phyloP scores from a whole-genome alignment of 1,139 yeast genomes.

The Saccharomyces pastorianus region DNA sequence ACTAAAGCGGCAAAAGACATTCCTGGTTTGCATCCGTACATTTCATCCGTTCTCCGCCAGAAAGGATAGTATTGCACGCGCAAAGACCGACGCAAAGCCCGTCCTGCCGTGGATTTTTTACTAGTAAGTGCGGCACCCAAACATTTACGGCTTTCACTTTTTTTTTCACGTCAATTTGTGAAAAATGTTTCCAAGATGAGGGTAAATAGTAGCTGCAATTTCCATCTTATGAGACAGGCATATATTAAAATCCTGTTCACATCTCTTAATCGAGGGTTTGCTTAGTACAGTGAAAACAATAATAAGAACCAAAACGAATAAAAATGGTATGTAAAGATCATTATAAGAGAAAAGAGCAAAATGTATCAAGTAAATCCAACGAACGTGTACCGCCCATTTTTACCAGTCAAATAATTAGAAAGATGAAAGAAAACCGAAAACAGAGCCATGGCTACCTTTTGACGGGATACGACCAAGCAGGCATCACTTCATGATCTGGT shows the following conservation, averaged over 20 bases:
- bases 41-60: not conserved
- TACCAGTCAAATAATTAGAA: not conserved
- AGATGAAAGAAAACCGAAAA: not conserved
- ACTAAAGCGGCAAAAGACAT: not conserved
- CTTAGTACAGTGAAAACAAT: not conserved
- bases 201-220: not conserved
- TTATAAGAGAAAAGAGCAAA: not conserved
- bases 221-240: not conserved
- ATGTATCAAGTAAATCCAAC: not conserved
- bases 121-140: not conserved
- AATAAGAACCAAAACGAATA: not conserved
- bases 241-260: not conserved
- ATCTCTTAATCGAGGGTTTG: not conserved
- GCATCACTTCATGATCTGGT: not conserved
- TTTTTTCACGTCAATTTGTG: not conserved
- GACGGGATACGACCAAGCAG: slow-evolving; percentile 34
- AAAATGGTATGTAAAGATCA: not conserved
- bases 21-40: not conserved
- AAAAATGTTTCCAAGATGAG: not conserved
- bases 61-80: not conserved
- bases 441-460: slow-evolving; percentile 29
- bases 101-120: not conserved
- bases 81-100: not conserved
- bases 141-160: not conserved
- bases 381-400: not conserved